Evolutionary conservation across 23 red algal species (phyloP).

Genomic region (Agarophyton chilense): DNA sequence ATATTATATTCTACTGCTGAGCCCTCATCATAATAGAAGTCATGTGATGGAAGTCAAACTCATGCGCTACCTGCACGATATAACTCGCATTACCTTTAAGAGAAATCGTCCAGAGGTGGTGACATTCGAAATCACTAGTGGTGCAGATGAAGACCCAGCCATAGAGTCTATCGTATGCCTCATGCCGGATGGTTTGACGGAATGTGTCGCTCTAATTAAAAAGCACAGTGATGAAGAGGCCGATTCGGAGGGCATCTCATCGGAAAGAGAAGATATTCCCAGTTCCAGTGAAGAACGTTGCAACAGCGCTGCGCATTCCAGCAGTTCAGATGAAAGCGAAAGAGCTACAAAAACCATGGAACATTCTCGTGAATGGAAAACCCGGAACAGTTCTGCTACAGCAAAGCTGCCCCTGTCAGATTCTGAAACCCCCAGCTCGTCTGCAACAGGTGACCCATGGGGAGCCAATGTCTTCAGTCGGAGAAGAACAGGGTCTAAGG

Average conservation of each 20-base stretch:
- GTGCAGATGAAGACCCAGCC: not conserved
- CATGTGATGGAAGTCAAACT: constrained; percentile 77
- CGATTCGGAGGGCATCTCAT: not conserved
- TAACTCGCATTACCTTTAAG: constrained; percentile 78
- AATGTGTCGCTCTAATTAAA: constrained; percentile 75
- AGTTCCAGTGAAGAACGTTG: not conserved
- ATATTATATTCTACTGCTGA: constrained; percentile 73
- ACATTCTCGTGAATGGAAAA: not conserved
- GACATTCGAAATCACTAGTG: constrained; percentile 63
- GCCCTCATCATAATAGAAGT: constrained; percentile 60
- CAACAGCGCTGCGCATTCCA: not conserved
- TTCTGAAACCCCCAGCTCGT: not conserved
- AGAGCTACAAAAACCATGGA: not conserved
- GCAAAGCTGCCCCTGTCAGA: not conserved
- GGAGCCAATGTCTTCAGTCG: not conserved
- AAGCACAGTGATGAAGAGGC: constrained; percentile 56
- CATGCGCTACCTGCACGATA: constrained; percentile 79
- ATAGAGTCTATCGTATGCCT: constrained; percentile 67
- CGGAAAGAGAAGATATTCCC: not conserved
- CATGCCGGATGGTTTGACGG: constrained; percentile 79
- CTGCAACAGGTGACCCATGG: not conserved
- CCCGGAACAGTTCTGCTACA: not conserved
- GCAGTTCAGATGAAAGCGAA: not conserved
- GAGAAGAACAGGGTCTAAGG: not conserved
- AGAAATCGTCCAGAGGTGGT: constrained; percentile 79